phyloP scores from a whole-genome alignment of 306 rosid genomes.

The Pterocarpus macrocarpus region DNA sequence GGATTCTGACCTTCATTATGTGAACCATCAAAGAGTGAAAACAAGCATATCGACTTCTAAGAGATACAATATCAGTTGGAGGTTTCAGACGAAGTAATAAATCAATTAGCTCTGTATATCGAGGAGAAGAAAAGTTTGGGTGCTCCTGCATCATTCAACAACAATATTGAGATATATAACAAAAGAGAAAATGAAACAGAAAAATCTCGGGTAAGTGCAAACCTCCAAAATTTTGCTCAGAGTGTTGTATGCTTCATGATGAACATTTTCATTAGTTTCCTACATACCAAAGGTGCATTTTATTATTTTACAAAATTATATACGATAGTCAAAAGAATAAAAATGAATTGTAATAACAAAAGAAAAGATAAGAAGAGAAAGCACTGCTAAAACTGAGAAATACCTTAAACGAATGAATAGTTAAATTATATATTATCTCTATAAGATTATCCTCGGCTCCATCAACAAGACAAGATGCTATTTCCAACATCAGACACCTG shows the following conservation, averaged over 20 bases:
- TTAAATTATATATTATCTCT: constrained; percentile 70
- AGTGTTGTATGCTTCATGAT: constrained; percentile 70
- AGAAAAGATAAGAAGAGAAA: not conserved
- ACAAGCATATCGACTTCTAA: constrained; percentile 76
- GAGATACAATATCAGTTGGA: constrained; percentile 64
- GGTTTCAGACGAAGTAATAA: constrained; percentile 67
- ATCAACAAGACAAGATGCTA: constrained; percentile 75
- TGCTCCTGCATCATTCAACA: constrained; percentile 75
- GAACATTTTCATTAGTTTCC: constrained; percentile 63
- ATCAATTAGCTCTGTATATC: constrained; percentile 68
- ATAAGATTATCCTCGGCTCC: constrained; percentile 81
- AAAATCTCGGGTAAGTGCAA: constrained; percentile 28
- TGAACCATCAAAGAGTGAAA: constrained; percentile 73
- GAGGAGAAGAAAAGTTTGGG: constrained; percentile 63
- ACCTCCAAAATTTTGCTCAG: constrained; percentile 87
- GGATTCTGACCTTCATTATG: constrained; percentile 70
- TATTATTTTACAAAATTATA: constrained; percentile 26
- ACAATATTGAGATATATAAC: constrained; percentile 36
- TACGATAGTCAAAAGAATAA: constrained; percentile 24
- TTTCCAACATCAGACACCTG: constrained; percentile 77
- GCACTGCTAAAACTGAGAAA: constrained; percentile 34
- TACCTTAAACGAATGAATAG: constrained; percentile 74
- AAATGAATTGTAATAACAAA: constrained; percentile 5
- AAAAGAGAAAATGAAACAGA: constrained; percentile 21
- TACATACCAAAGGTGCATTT: constrained; percentile 47